Evolutionary conservation across 1,284 basidiomycete species (phyloP).

Genomic region (Anthracocystis walkeri): DNA sequence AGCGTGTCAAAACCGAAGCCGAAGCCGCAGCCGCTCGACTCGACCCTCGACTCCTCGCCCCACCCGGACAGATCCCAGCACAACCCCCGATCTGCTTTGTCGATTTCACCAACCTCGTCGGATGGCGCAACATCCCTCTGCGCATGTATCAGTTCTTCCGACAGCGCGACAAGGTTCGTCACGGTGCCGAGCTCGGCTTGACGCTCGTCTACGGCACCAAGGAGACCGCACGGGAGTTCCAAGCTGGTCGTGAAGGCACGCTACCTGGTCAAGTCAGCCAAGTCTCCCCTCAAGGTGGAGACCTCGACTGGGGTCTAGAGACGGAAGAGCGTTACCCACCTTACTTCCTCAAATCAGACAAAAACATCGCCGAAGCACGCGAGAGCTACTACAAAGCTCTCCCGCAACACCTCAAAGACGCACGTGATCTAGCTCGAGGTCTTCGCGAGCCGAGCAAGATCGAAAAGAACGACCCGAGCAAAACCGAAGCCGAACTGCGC

Average conservation of each 20-base stretch:
- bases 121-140: constrained; percentile 85
- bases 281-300: constrained; percentile 70
- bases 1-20: constrained; percentile 34
- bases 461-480: constrained; percentile 83
- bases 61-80: constrained; percentile 77
- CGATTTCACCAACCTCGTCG: constrained; percentile 86
- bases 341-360: constrained; percentile 75
- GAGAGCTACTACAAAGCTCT: constrained; percentile 83
- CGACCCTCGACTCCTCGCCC: constrained; percentile 69
- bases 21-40: constrained; percentile 55
- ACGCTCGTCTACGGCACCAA: constrained; percentile 76
- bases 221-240: constrained; percentile 75
- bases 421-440: constrained; percentile 81
- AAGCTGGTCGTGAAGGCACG: constrained; percentile 47
- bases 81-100: constrained; percentile 88
- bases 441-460: constrained; percentile 86
- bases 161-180: constrained; percentile 80
- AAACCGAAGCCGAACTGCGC: constrained; percentile 86
- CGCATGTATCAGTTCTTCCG: constrained; percentile 96
- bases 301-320: constrained; percentile 81
- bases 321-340: constrained; percentile 80
- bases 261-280: constrained; percentile 29
- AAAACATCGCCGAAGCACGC: constrained; percentile 78
- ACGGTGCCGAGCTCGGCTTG: constrained; percentile 85
- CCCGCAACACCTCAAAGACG: constrained; percentile 77